Evolutionary conservation across 805 yeast species (phyloP), one percentile per base, ranked within the genome.

Genomic region (Sugiyamaella smithiae): DNA sequence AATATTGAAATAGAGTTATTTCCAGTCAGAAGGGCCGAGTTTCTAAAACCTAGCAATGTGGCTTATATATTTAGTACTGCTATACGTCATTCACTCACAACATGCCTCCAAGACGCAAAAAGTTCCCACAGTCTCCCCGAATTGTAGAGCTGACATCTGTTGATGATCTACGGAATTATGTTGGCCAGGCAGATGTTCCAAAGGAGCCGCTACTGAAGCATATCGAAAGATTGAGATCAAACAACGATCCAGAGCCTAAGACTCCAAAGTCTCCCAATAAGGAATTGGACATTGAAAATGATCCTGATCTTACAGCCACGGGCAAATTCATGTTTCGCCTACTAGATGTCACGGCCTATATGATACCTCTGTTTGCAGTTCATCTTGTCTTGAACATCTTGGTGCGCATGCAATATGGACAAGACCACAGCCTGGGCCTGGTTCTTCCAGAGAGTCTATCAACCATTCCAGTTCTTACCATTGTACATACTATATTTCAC

Each of bases 381-480:
- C 68, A 69, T 48, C 47, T 61, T 9, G 59, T 61, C 23, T 57
- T 70, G 26, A 67, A 66, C 35, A 57, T 60, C 14, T 55, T 70
- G 5, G 72, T 70, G 0, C 60, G 67, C 23, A 43, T 55, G 43
- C 72, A 70, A 54, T 70, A 70, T 50, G 62, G 57, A 17, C 54
- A 50, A 17, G 52, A 50, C 14, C 17, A 44, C 16, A 54, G 45
- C 31, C 31, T 48, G 35, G 23, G 17, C 11, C 48, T 51, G 37
- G 25, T 60, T 46, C 12, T 48, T 33, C 17, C 43, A 31, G 52
- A 65, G 50, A 45, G 56, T 50, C 19, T 53, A 33, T 46, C 57
- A 4, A 55, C 68, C 5, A 43, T 67, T 16, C 71, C 69, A 12
- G 59, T 67, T 5, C 55, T 67, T 48, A 48, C 53, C 22, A 50